phyloP scores from a whole-genome alignment of 495 filamentous ascomycete genomes.

The Neurospora intermedia region DNA sequence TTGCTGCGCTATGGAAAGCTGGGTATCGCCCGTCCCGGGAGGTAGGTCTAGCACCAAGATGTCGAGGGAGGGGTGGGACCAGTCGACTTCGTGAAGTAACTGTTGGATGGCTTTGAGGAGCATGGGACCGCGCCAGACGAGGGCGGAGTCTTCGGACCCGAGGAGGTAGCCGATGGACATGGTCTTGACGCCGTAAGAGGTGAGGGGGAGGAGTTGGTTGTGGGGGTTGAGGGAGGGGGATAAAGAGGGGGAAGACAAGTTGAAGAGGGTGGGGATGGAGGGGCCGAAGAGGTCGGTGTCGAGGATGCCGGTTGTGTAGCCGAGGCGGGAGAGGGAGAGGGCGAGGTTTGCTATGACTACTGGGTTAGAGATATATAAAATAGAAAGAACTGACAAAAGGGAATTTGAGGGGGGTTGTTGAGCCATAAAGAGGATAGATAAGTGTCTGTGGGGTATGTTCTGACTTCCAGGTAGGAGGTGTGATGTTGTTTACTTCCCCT shows the following conservation, averaged over 20 bases:
- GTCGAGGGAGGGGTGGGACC: conserved; percentile 57
- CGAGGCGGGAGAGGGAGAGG: conserved; percentile 69
- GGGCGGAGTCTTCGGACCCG: conserved; percentile 54
- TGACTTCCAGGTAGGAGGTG: too few species aligned
- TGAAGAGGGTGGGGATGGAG: conserved; percentile 81
- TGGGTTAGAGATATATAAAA: background rate
- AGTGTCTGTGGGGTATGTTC: too few species aligned
- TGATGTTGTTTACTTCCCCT: background rate
- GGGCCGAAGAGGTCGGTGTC: conserved; percentile 97
- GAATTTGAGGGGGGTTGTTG: too few species aligned
- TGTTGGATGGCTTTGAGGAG: conserved; percentile 96
- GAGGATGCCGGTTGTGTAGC: conserved; percentile 73
- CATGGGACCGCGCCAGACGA: conserved; percentile 97
- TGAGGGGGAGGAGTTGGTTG: conserved; percentile 75
- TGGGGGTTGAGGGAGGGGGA: conserved; percentile 56
- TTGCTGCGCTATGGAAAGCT: conserved; percentile 89
- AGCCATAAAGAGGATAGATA: too few species aligned
- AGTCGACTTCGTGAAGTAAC: conserved; percentile 85
- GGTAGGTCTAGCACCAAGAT: conserved; percentile 85
- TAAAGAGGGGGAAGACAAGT: conserved; percentile 47
- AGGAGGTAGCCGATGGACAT: conserved; percentile 98
- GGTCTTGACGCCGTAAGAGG: conserved; percentile 92
- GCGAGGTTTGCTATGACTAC: conserved; percentile 62
- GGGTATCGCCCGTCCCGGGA: conserved; percentile 89
- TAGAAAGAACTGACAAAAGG: too few species aligned